Evolutionary conservation across 2,329 filamentous ascomycete species (phyloP).

Genomic region (Geosmithia flava): DNA sequence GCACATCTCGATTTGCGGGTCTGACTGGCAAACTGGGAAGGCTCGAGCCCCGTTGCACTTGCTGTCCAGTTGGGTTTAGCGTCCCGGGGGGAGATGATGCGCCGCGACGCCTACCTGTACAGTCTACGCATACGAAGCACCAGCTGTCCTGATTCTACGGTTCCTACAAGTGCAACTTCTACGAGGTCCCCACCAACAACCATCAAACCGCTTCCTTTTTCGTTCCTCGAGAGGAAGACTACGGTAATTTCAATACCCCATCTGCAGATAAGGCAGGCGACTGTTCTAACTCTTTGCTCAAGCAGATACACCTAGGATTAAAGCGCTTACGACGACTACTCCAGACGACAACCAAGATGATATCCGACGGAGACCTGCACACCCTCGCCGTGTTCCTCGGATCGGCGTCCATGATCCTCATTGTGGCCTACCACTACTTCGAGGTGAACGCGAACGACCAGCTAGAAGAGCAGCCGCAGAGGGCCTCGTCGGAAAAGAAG

Average conservation of each 20-base stretch:
- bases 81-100: background rate
- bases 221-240: background rate
- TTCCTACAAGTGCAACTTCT: background rate
- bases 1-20: background rate
- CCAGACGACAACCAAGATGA: slow-evolving; percentile 53
- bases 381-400: slow-evolving; percentile 86
- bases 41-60: background rate
- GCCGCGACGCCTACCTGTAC: background rate
- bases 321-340: background rate
- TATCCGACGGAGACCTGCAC: slow-evolving; percentile 87
- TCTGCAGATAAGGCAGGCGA: background rate
- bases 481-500: slow-evolving; percentile 1
- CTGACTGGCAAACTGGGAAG: background rate
- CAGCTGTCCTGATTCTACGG: slow-evolving; percentile 2
- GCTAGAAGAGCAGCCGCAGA: background rate
- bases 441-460: slow-evolving; percentile 61
- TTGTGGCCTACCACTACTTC: slow-evolving; percentile 91
- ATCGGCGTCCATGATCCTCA: slow-evolving; percentile 78
- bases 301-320: background rate
- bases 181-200: background rate
- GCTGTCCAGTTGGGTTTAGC: background rate
- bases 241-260: background rate
- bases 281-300: background rate
- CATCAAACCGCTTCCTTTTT: background rate
- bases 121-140: background rate